These are phyloP conservation scores for Clavispora asparagi DNA, from an alignment of 805 yeast genomes.

Conservation along the genomic window DNA sequence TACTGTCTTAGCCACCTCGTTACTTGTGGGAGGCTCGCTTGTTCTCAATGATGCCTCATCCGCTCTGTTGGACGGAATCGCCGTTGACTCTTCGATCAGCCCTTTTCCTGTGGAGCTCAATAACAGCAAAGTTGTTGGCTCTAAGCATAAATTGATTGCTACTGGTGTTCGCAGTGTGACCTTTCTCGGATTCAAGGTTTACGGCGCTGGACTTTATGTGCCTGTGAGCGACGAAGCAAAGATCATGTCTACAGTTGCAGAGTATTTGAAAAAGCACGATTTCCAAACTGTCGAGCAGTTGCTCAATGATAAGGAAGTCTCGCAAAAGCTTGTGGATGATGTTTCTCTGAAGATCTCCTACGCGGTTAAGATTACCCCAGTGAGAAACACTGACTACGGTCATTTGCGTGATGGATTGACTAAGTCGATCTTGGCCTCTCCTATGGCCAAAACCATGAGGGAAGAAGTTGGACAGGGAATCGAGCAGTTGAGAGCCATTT, in stretches of 20 bases:
- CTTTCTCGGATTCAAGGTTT: constrained; percentile 75
- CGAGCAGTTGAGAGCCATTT: constrained; percentile 57
- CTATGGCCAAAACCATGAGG: constrained; percentile 45
- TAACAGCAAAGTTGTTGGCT: constrained; percentile 16
- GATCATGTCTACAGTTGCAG: constrained; percentile 5
- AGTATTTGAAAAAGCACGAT: constrained; percentile 5
- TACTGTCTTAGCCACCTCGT: background rate
- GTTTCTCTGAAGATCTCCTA: constrained; percentile 58
- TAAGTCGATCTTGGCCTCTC: constrained; percentile 68
- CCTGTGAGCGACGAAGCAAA: constrained; percentile 49
- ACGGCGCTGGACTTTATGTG: constrained; percentile 79
- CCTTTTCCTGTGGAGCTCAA: constrained; percentile 36
- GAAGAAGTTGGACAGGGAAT: constrained; percentile 52
- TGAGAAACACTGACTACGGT: constrained; percentile 84
- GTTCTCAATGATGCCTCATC: constrained; percentile 18
- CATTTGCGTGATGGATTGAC: constrained; percentile 88
- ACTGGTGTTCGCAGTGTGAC: constrained; percentile 82
- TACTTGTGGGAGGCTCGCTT: background rate
- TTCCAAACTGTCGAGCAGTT: constrained; percentile 4
- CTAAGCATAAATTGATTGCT: constrained; percentile 58
- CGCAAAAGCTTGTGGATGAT: constrained; percentile 49
- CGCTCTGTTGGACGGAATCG: constrained; percentile 19
- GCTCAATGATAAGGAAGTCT: constrained; percentile 46
- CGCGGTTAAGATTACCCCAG: constrained; percentile 75
- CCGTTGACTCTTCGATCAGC: constrained; percentile 46